A percentile compares a stretch with the other conserved stretches of the same genome.
These are phyloP conservation scores for Mollisiaceae sp. DNA, from an alignment of 2,329 filamentous ascomycete species.

Conservation along the genomic window DNA sequence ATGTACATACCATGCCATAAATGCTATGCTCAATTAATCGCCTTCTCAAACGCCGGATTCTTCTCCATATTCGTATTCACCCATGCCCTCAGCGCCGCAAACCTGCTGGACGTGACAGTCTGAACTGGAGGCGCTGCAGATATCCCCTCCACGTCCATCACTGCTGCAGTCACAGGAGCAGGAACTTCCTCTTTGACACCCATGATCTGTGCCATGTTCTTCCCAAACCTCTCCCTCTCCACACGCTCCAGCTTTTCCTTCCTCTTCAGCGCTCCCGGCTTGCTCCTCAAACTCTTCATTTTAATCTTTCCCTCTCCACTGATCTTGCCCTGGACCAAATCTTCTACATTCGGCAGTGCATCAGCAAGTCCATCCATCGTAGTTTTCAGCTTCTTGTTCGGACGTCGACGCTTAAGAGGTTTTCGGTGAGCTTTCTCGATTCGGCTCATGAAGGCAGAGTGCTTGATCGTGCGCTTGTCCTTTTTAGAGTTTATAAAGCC, in stretches of 20 bases:
- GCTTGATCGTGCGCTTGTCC: conserved; percentile 83
- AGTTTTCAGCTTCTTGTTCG: conserved; percentile 78
- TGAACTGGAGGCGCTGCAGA: conserved; percentile 22
- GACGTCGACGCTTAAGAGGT: conserved; percentile 66
- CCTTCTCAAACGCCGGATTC: conserved; percentile 71
- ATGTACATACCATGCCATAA: conserved; percentile 6
- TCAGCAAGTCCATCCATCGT: conserved; percentile 78
- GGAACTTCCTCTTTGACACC: conserved; percentile 16
- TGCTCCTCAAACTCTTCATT: conserved; percentile 75
- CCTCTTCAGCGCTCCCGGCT: conserved; percentile 80
- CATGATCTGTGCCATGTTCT: conserved; percentile 76
- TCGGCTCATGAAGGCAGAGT: conserved; percentile 77
- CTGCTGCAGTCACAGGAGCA: conserved; percentile 2
- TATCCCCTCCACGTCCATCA: conserved; percentile 26
- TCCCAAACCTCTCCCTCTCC: conserved; percentile 84
- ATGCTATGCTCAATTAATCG: conserved; percentile 19
- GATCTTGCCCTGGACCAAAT: conserved; percentile 45
- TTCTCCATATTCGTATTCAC: conserved; percentile 90
- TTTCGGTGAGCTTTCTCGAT: conserved; percentile 67
- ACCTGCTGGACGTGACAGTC: conserved; percentile 56
- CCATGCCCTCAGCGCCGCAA: conserved; percentile 82
- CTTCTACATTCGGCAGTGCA: conserved; percentile 68
- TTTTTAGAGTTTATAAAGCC: conserved; percentile 75
- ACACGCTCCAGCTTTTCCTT: conserved; percentile 79
- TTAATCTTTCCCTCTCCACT: conserved; percentile 61